Percentiles rank a stretch among this genome's conserved stretches.
Conservation (phyloP, 805 yeast species). For the Torulaspora indica region DNA sequence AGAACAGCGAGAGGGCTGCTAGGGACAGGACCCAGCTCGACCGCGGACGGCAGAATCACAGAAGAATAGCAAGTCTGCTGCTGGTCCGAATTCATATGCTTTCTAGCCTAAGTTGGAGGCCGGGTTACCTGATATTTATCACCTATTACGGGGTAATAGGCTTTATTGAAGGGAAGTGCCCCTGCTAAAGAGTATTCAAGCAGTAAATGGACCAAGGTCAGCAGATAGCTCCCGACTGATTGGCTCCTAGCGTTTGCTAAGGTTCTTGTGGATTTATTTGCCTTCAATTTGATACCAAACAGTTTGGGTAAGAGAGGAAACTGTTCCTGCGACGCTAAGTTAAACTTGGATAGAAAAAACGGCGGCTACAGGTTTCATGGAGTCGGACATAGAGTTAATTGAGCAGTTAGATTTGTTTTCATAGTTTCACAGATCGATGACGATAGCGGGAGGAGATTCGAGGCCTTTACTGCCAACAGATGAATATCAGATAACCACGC, state of each 20-base stretch:
- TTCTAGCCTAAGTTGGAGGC: no score
- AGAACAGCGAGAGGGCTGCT: no score
- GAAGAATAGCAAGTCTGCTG: no score
- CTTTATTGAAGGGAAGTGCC: neutral
- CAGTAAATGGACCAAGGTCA: neutral
- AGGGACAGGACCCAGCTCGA: no score
- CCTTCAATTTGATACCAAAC: neutral
- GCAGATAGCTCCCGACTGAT: neutral
- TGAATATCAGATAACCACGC: constrained; percentile 23
- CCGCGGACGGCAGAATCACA: no score
- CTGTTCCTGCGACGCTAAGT: neutral
- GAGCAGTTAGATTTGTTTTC: neutral
- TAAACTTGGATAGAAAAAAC: neutral
- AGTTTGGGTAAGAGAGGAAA: neutral
- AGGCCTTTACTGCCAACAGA: constrained; percentile 33
- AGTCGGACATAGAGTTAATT: neutral
- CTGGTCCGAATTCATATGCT: no score
- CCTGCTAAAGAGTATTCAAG: neutral
- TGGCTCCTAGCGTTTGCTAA: neutral
- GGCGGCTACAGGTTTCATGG: constrained; percentile 7
- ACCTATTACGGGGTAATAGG: no score
- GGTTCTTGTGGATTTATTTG: neutral
- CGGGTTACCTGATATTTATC: no score
- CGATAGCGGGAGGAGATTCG: constrained; percentile 13
- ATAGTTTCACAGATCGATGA: neutral